These are phyloP conservation scores for Mucor mucedo DNA, from an alignment of 371 early-diverging fungal genomes.

Conservation along the genomic window DNA sequence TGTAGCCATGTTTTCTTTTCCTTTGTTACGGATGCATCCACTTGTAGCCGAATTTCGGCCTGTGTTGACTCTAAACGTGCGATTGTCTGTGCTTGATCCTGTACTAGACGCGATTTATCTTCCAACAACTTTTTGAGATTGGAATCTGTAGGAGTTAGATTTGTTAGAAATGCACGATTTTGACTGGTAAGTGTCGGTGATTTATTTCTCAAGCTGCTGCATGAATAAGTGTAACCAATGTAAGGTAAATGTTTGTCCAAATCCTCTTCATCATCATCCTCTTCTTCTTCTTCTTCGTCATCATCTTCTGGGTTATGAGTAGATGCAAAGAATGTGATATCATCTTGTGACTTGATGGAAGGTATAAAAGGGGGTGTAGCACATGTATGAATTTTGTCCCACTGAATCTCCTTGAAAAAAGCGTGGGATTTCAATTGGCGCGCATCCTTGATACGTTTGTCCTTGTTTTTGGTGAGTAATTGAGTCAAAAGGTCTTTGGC, in stretches of 20 bases:
- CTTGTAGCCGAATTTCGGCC: too few species aligned
- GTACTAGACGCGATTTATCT: too few species aligned
- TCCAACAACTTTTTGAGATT: not conserved
- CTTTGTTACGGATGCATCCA: too few species aligned
- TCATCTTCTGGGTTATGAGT: slow-evolving; percentile 62
- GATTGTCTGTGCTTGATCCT: too few species aligned
- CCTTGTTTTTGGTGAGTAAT: slow-evolving; percentile 74
- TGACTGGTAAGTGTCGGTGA: not conserved
- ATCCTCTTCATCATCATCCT: slow-evolving; percentile 35
- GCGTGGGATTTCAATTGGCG: slow-evolving; percentile 82
- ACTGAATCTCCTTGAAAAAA: slow-evolving; percentile 86
- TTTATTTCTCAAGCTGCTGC: not conserved
- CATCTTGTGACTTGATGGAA: slow-evolving; percentile 77
- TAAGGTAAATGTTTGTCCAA: slow-evolving; percentile 80
- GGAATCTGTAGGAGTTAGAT: slow-evolving; percentile 3
- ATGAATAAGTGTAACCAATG: slow-evolving; percentile 79
- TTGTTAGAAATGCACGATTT: slow-evolving; percentile 3
- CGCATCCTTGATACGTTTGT: slow-evolving; percentile 68
- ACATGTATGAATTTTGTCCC: slow-evolving; percentile 58
- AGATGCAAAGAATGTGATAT: slow-evolving; percentile 85
- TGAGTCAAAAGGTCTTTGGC: slow-evolving; percentile 81
- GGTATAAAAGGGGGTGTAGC: slow-evolving; percentile 82
- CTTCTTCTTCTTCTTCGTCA: slow-evolving; percentile 37
- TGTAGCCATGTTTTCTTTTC: too few species aligned
- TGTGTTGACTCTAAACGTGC: too few species aligned